Base-by-base conservation (phyloP, 2,329 filamentous ascomycete genomes). In the Neofusicoccum sp. region DNA sequence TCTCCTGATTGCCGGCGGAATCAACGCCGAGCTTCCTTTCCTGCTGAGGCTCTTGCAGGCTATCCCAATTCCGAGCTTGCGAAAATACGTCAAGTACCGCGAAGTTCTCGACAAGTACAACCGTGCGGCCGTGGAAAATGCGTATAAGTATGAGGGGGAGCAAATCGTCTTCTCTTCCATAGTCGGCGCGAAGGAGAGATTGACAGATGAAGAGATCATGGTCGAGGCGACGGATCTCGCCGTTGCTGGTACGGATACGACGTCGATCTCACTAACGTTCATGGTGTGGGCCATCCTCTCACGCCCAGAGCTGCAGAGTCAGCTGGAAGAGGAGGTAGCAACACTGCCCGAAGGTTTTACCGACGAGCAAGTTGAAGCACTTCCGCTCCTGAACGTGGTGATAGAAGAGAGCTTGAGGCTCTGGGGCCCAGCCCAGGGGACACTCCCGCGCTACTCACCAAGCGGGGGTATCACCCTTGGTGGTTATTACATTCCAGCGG, bases 321-420 rank as follows among this genome's bases (percentile, higher is more conserved):
- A 64, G 4, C 64, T 72, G 0, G 68, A 69, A 54, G 63, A 63
- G 16, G 70, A 73, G 48, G 61, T 69, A 31, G 66, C 62, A 16
- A 3, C n/a, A 9, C 34, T 70, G 7, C 61, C 61, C 6, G 63
- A 65, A 2, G 63, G 63, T 7, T 64, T 70, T 45, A 64, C 34
- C 0, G 62, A 66, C 41, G 63, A 64, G 36, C 68, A 75, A 16
- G 64, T 76, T 0, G 70, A 70, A 7, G 58, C 57, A 2, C 64
- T 73, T 0, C 70, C 73, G 1, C 8, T 73, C 1, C 63, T 76
- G 8, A 72, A 76, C 58, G 69, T 69, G 6, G 70, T 75, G 2
- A 73, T 78, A 40, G 66, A 75, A 30, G 76, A 78, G 58, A 75
- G 75, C 1, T 63, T 76, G 16, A 70, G 76, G 1, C 61, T 77